Evolutionary conservation across 257 asterid species (phyloP), one percentile per base, ranked within the genome.

Genomic region (Lycium ferocissimum): DNA sequence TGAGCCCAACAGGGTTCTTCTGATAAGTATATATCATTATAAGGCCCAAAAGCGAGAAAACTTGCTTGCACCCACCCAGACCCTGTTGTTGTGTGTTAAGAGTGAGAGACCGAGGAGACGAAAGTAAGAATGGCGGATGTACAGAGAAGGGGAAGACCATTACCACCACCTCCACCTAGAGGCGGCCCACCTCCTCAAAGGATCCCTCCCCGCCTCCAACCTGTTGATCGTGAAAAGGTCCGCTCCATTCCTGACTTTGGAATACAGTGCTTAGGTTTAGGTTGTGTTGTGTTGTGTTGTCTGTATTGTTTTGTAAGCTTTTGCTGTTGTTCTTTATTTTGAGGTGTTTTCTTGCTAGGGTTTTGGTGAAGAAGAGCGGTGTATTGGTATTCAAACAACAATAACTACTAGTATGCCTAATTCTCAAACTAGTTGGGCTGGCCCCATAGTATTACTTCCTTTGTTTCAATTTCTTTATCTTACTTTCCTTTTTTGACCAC

Each of bases 121-220:
- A 6, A 40, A 73, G 81, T 73, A 37, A 9, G 8, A 75, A 75
- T 75, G 81, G 62, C 81, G 62, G 81, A 75, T 49, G 62, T 49
- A 49, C 81, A 75, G 20, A 75, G 81, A 75, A 75, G 81, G 15
- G 81, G 81, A 75, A 49, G 81, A 49, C 81, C 81, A 22, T 49
- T 75, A 49, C 81, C 81, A 6, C 81, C 81, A 49, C 81, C 81
- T 2, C 81, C 81, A 49, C 81, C 81, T 6, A 75, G 81, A 22
- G 81, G 81, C 56, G 81, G 81, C 56, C 81, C 80, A 22, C 81
- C 81, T 22, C 62, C 61, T 17, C 7, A 17, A 49, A 75, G 81
- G 22, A 26, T 38, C 3, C 43, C 20, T 56, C 61, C 61, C 18
- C 62, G 62, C 62, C 20, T 57, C n/a, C 62, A 14, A 57, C 62